Evolutionary conservation across 2,329 filamentous ascomycete genomes (phyloP).

Genomic region (Aspergillus costaricaensis): DNA sequence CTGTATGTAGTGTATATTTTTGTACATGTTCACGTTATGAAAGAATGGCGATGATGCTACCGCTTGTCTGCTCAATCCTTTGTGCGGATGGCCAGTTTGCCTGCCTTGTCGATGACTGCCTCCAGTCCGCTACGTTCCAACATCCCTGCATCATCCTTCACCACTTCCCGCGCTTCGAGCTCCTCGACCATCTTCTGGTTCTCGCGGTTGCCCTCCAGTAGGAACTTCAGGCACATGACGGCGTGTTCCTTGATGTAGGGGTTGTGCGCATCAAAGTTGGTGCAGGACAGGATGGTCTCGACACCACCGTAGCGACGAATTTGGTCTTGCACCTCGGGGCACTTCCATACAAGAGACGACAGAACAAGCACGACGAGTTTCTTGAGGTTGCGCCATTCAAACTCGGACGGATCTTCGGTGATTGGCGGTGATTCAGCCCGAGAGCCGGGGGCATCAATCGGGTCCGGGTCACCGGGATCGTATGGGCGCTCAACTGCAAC

Average conservation of each 20-base stretch:
- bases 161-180: conserved; percentile 49
- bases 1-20: background rate
- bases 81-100: conserved; percentile 44
- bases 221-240: conserved; percentile 80
- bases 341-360: conserved; percentile 85
- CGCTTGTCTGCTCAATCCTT: conserved; percentile 27
- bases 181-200: conserved; percentile 57
- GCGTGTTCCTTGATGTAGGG: conserved; percentile 91
- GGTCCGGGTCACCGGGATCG: conserved; percentile 48
- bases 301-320: conserved; percentile 84
- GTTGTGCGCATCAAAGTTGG: conserved; percentile 87
- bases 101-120: conserved; percentile 45
- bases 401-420: conserved; percentile 65
- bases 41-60: background rate
- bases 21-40: background rate
- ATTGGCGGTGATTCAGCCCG: conserved; percentile 51
- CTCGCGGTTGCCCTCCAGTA: conserved; percentile 54
- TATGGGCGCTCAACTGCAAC: conserved; percentile 67
- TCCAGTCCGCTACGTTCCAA: conserved; percentile 47
- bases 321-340: conserved; percentile 80
- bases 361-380: conserved; percentile 89
- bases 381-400: conserved; percentile 81
- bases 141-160: conserved; percentile 42
- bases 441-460: conserved; percentile 47
- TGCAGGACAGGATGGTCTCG: conserved; percentile 84